phyloP scores from a whole-genome alignment of 2,329 filamentous ascomycete species.

The Dothistroma pini region DNA sequence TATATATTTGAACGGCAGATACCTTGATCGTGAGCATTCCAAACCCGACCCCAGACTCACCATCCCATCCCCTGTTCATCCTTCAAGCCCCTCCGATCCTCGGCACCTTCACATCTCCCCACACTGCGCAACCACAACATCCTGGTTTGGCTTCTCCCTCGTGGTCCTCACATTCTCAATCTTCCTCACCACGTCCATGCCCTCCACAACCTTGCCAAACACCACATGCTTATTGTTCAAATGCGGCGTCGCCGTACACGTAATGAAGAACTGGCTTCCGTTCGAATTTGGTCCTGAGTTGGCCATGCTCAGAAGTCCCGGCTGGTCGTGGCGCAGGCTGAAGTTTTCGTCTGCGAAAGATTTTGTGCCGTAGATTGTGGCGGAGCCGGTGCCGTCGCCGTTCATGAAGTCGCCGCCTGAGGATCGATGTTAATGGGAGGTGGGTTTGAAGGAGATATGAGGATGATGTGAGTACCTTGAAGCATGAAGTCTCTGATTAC shows the following conservation, averaged over 20 bases:
- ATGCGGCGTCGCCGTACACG: constrained; percentile 79
- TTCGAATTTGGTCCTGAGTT: constrained; percentile 92
- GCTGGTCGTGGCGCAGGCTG: constrained; percentile 67
- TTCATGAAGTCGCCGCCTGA: constrained; percentile 44
- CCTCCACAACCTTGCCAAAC: constrained; percentile 84
- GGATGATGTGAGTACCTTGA: constrained; percentile 56
- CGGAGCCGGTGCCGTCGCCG: constrained; percentile 84
- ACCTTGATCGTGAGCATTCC: not conserved
- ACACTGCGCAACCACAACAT: constrained; percentile 80
- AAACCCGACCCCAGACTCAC: no score
- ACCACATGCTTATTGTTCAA: constrained; percentile 93
- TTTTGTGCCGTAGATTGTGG: constrained; percentile 78
- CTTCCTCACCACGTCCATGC: constrained; percentile 87
- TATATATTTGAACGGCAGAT: constrained; percentile 1
- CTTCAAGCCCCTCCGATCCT: no score
- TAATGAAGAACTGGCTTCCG: constrained; percentile 97
- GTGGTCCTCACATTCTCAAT: constrained; percentile 88
- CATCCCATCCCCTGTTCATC: no score
- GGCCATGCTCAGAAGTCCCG: constrained; percentile 89
- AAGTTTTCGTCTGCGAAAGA: constrained; percentile 93
- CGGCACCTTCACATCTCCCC: constrained; percentile 73
- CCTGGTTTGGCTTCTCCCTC: constrained; percentile 77
- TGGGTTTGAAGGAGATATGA: not conserved
- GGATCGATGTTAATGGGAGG: not conserved
- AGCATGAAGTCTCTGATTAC: constrained; percentile 98